These are phyloP conservation scores for Tardiomyces digboiensis DNA, from an alignment of 1,139 yeast genomes.

Conservation along the genomic window DNA sequence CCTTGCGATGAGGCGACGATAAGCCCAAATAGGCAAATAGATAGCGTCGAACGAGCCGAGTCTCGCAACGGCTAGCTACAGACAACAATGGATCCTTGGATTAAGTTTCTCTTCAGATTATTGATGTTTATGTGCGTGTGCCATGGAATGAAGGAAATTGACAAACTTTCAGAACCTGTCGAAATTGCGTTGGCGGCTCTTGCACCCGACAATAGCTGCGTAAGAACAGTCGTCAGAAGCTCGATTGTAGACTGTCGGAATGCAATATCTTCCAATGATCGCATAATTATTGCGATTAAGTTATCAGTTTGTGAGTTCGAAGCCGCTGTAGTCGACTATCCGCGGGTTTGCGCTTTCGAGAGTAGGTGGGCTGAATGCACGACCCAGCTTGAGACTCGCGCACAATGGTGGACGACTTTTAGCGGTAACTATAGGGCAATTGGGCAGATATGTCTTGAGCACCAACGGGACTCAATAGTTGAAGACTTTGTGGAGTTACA, in stretches of 20 bases:
- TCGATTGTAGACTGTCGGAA: too few species aligned
- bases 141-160: too few species aligned
- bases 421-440: constrained; percentile 27
- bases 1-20: too few species aligned
- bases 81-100: too few species aligned
- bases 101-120: too few species aligned
- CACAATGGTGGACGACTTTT: constrained; percentile 33
- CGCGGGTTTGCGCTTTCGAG: constrained; percentile 14
- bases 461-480: constrained; percentile 5
- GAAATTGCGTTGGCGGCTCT: neutral
- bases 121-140: too few species aligned
- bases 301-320: constrained; percentile 26
- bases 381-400: constrained; percentile 15
- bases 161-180: too few species aligned
- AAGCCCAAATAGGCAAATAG: too few species aligned
- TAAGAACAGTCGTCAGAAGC: neutral
- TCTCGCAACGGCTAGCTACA: too few species aligned
- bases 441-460: constrained; percentile 21
- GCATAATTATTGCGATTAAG: constrained; percentile 6
- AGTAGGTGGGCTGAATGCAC: constrained; percentile 16
- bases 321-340: constrained; percentile 21
- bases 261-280: neutral
- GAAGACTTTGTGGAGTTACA: neutral
- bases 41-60: too few species aligned
- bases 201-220: neutral